phyloP scores from a whole-genome alignment of 2,329 filamentous ascomycete species.

The Apiospora aurea region DNA sequence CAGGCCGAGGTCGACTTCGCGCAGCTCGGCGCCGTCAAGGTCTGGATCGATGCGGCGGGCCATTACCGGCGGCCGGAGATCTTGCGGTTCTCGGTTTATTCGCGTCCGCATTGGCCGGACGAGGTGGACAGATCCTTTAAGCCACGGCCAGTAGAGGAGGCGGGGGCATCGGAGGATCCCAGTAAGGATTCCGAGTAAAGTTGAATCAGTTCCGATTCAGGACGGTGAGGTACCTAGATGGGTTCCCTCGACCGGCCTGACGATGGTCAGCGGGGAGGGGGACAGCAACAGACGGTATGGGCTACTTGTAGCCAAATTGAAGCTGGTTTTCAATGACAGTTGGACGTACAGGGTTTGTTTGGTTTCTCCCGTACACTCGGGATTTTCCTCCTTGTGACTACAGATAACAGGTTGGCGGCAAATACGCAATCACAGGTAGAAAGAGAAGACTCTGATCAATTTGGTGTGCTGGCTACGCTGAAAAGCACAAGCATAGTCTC shows the following conservation, averaged over 20 bases:
- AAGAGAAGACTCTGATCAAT: too few relatives aligned
- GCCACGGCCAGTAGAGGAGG: background rate
- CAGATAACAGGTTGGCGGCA: too few relatives aligned
- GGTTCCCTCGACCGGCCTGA: background rate
- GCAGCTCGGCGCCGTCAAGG: conserved; percentile 38
- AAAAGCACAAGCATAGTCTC: too few relatives aligned
- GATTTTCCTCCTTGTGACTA: too few relatives aligned
- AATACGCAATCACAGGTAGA: too few relatives aligned
- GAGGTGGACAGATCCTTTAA: conserved; percentile 1
- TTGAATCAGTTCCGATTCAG: background rate
- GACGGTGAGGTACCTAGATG: background rate
- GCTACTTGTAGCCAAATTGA: too few relatives aligned
- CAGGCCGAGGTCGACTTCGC: conserved; percentile 38
- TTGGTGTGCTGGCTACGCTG: too few relatives aligned
- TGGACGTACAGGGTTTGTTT: too few relatives aligned
- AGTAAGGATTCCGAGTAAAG: background rate
- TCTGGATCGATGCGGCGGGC: conserved; percentile 40
- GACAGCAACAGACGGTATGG: too few relatives aligned
- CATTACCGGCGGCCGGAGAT: conserved; percentile 42
- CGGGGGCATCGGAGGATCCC: background rate
- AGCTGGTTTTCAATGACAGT: too few relatives aligned
- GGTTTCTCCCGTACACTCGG: too few relatives aligned
- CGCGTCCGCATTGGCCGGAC: conserved; percentile 11
- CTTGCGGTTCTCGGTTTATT: conserved; percentile 32
- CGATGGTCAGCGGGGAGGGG: too few relatives aligned